phyloP scores from a whole-genome alignment of 139 green algal species.

The Ostreobium quekettii region DNA sequence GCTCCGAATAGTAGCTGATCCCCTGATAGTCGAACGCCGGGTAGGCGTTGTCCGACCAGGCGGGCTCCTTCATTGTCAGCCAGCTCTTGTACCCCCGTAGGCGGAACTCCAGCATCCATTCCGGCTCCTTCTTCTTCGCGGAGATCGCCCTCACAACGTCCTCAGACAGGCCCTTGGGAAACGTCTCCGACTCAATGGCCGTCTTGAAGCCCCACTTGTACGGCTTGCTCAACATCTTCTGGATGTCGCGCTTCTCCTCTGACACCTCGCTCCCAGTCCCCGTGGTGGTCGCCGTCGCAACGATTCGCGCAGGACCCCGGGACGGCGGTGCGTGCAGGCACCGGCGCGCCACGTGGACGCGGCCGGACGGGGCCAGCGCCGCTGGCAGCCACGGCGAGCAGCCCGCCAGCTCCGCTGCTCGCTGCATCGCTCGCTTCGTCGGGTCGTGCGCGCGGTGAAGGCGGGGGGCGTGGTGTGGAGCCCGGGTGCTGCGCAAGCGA shows the following conservation, averaged over 20 bases:
- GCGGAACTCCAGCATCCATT: conserved; percentile 98
- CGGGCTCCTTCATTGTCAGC: conserved; percentile 92
- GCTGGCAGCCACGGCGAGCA: too few relatives aligned
- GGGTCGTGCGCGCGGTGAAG: too few relatives aligned
- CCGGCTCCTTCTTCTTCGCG: conserved; percentile 96
- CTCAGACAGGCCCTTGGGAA: conserved; percentile 68
- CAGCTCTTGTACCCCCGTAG: conserved; percentile 89
- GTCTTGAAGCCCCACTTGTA: conserved; percentile 96
- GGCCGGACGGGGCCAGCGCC: too few relatives aligned
- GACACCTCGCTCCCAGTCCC: too few relatives aligned
- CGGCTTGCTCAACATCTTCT: conserved; percentile 58
- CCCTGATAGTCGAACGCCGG: conserved; percentile 82
- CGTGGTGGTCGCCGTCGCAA: too few relatives aligned
- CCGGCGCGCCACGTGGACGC: too few relatives aligned
- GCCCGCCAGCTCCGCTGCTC: too few relatives aligned
- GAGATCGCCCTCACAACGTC: conserved; percentile 94
- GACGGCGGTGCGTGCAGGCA: too few relatives aligned
- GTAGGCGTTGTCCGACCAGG: conserved; percentile 86
- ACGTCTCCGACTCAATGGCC: conserved; percentile 85
- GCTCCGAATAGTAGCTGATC: conserved; percentile 92
- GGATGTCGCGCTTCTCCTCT: conserved; percentile 56
- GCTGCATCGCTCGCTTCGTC: too few relatives aligned
- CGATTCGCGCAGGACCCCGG: too few relatives aligned
- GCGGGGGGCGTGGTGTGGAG: too few relatives aligned
- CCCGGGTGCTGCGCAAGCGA: too few relatives aligned